Percentiles rank a stretch among this genome's conserved stretches.
phyloP scores from a whole-genome alignment of 192 early-diverging fungal species.

The Mortierella alpina region DNA sequence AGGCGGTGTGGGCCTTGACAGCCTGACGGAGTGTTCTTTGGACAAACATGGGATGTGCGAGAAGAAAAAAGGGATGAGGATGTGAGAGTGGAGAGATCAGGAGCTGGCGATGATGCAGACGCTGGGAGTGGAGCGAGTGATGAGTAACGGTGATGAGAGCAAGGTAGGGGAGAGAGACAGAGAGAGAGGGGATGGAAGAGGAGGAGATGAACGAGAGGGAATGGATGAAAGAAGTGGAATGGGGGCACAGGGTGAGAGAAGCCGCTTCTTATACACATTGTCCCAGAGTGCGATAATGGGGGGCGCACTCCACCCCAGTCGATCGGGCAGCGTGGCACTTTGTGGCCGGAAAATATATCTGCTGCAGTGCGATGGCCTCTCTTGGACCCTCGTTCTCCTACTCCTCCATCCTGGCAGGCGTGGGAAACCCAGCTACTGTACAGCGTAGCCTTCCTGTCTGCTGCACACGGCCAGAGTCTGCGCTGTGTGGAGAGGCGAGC shows the following conservation, averaged over 20 bases:
- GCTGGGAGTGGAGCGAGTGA: not conserved
- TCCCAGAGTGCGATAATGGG: too few relatives aligned
- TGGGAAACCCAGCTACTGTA: too few relatives aligned
- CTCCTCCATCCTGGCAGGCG: too few relatives aligned
- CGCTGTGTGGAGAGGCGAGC: not conserved
- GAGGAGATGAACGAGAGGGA: not conserved
- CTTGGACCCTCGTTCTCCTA: too few relatives aligned
- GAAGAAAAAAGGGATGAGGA: conserved; percentile 1
- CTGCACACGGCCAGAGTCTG: not conserved
- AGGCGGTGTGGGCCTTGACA: conserved; percentile 34
- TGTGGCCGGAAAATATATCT: too few relatives aligned
- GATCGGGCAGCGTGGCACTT: too few relatives aligned
- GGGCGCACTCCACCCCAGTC: too few relatives aligned
- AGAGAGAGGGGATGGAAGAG: conserved; percentile 1
- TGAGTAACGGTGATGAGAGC: not conserved
- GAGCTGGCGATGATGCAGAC: conserved; percentile 3
- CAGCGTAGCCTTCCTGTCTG: too few relatives aligned
- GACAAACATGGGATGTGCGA: conserved; percentile 37
- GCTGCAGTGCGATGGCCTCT: too few relatives aligned
- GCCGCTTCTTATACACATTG: not conserved
- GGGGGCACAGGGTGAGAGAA: not conserved
- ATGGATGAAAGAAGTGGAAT: not conserved
- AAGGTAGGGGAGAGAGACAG: conserved; percentile 3
- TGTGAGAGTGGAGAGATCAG: not conserved
- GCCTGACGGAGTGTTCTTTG: conserved; percentile 49